phyloP scores from a whole-genome alignment of 2,329 filamentous ascomycete genomes.

The Gaeumannomyces sp. region DNA sequence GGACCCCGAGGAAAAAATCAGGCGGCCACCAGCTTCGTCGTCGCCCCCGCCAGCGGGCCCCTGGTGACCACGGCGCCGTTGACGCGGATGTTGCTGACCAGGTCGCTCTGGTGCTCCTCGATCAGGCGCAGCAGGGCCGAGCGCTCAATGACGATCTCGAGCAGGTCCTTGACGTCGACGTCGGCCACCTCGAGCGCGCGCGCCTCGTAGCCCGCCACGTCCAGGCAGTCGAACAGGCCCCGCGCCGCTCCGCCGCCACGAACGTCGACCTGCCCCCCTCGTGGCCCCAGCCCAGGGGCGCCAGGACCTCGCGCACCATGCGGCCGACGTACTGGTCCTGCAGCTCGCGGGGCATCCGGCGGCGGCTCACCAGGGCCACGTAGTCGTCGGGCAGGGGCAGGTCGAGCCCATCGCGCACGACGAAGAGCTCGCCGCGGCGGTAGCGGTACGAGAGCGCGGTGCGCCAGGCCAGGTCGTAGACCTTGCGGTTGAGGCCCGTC shows the following conservation, averaged over 20 bases:
- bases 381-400: constrained; percentile 52
- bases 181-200: constrained; percentile 65
- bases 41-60: constrained; percentile 22
- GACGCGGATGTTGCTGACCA: constrained; percentile 43
- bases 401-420: constrained; percentile 73
- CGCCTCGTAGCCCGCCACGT: constrained; percentile 58
- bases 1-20: too few species aligned
- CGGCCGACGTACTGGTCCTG: constrained; percentile 45
- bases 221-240: constrained; percentile 61
- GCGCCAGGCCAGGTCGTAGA: constrained; percentile 94
- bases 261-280: constrained; percentile 66
- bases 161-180: constrained; percentile 90
- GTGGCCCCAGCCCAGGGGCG: constrained; percentile 63
- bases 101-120: constrained; percentile 62
- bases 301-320: constrained; percentile 62
- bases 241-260: constrained; percentile 57
- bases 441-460: constrained; percentile 92
- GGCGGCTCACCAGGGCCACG: constrained; percentile 28
- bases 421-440: constrained; percentile 75
- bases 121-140: constrained; percentile 71
- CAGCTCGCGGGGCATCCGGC: constrained; percentile 30
- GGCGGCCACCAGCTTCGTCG: not conserved
- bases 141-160: constrained; percentile 88
- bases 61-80: constrained; percentile 28
- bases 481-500: constrained; percentile 75